A percentile compares a stretch with the other conserved stretches of the same genome.
These are phyloP conservation scores for Dictyostelium intermedium DNA, from an alignment of 78 protist genomes.

Conservation along the genomic window DNA sequence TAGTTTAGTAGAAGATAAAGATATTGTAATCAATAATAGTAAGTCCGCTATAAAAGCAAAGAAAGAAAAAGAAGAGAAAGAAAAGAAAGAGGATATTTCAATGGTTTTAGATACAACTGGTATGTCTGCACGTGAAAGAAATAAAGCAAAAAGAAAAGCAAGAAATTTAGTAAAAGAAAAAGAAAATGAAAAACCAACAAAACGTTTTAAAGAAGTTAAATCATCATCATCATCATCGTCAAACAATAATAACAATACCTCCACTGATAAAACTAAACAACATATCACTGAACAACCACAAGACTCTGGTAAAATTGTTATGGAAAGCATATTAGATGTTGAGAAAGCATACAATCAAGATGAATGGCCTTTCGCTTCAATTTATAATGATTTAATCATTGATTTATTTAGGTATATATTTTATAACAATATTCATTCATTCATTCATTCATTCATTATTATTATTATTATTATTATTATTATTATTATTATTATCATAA, in stretches of 20 bases:
- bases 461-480: too few relatives aligned
- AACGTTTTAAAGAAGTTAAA: conserved; percentile 62
- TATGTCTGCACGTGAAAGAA: conserved; percentile 37
- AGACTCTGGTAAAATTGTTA: conserved; percentile 57
- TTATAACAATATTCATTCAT: too few relatives aligned
- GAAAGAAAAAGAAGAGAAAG: conserved; percentile 26
- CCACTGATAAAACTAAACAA: conserved; percentile 30
- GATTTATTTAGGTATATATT: conserved; percentile 72
- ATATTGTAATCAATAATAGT: neutral
- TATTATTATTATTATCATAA: neutral
- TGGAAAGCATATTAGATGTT: conserved; percentile 67
- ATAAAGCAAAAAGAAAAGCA: conserved; percentile 74
- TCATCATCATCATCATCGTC: neutral
- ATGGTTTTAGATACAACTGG: conserved; percentile 45
- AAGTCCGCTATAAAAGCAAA: neutral
- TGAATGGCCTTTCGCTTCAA: conserved; percentile 90
- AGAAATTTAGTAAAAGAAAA: conserved; percentile 34
- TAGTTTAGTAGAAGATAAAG: neutral
- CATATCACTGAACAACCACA: conserved; percentile 85
- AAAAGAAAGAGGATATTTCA: conserved; percentile 36
- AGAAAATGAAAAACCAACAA: neutral
- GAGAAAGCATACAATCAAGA: conserved; percentile 70
- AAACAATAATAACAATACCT: neutral
- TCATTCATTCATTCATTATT: too few relatives aligned
- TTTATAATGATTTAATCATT: conserved; percentile 81